phyloP scores from a whole-genome alignment of 2,329 filamentous ascomycete genomes.

The Dactylellina haptotyla region DNA sequence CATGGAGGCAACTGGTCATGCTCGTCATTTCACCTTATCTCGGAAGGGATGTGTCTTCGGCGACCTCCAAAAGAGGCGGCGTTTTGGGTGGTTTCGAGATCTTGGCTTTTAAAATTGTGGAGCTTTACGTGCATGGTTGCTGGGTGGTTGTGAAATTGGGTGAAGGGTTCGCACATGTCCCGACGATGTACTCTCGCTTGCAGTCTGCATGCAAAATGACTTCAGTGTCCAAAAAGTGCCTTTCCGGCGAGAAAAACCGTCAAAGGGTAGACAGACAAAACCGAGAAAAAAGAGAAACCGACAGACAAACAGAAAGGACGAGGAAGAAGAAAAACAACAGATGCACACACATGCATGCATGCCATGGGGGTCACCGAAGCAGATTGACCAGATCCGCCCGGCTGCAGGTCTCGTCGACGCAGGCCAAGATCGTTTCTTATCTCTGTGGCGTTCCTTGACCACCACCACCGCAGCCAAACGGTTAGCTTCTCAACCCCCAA shows the following conservation, averaged over 20 bases:
- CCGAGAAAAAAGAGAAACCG: neutral
- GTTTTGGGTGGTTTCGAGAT: conserved; percentile 12
- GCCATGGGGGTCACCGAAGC: conserved; percentile 38
- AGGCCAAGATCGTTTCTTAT: conserved; percentile 54
- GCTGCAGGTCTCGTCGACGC: conserved; percentile 45
- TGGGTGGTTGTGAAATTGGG: neutral
- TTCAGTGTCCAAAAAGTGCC: neutral
- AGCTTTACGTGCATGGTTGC: conserved; percentile 13
- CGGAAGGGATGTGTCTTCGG: conserved; percentile 51
- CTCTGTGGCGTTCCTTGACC: conserved; percentile 48
- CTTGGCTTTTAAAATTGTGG: conserved; percentile 36
- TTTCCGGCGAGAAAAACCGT: neutral
- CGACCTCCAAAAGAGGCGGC: conserved; percentile 42
- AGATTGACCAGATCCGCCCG: conserved; percentile 45
- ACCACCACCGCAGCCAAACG: conserved; percentile 15
- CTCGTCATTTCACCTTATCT: conserved; percentile 50
- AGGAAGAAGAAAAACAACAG: neutral
- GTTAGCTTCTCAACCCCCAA: conserved; percentile 21
- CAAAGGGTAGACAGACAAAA: too few species aligned
- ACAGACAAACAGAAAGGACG: neutral
- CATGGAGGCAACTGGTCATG: conserved; percentile 35
- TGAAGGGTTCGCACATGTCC: conserved; percentile 7
- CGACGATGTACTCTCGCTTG: conserved; percentile 18
- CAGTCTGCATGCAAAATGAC: conserved; percentile 25
- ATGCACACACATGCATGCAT: conserved; percentile 1